phyloP scores from a whole-genome alignment of 2,329 filamentous ascomycete genomes.

The Hymenoscyphus fructigenus region DNA sequence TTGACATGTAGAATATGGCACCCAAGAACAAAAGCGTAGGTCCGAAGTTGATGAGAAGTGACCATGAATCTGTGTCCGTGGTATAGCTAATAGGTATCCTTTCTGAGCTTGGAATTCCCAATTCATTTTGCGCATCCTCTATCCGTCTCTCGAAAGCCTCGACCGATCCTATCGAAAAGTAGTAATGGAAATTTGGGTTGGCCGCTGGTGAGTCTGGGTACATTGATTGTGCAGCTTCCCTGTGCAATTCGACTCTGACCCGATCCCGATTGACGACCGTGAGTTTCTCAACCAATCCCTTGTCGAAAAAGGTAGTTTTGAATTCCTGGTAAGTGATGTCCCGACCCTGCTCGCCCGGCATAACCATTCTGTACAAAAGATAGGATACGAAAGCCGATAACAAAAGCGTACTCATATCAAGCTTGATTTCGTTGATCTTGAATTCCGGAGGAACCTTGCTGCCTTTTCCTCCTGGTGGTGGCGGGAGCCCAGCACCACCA shows the following conservation, averaged over 20 bases:
- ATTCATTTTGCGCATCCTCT: conserved; percentile 82
- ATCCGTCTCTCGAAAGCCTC: conserved; percentile 89
- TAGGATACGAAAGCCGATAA: conserved; percentile 61
- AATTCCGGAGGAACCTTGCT: conserved; percentile 28
- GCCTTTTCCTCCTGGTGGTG: conserved; percentile 36
- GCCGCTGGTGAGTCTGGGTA: conserved; percentile 74
- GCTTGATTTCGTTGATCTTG: conserved; percentile 29
- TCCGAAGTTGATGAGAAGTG: conserved; percentile 73
- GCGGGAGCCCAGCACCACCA: conserved; percentile 19
- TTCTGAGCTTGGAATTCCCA: conserved; percentile 82
- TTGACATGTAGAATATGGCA: conserved; percentile 74
- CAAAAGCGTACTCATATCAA: conserved; percentile 34
- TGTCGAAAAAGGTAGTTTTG: conserved; percentile 88
- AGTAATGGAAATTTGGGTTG: conserved; percentile 74
- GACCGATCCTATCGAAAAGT: conserved; percentile 92
- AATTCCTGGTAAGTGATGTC: conserved; percentile 99
- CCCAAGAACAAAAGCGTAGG: conserved; percentile 86
- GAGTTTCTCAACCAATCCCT: conserved; percentile 92
- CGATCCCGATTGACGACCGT: conserved; percentile 73
- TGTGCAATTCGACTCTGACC: conserved; percentile 79
- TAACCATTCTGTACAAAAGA: conserved; percentile 61
- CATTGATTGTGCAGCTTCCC: conserved; percentile 67
- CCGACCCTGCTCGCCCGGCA: conserved; percentile 63
- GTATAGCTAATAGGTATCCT: conserved; percentile 91
- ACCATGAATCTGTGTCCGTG: conserved; percentile 69